Base-by-base conservation (phyloP, 352 stramenopile genomes). In the Globisporangium solare region DNA sequence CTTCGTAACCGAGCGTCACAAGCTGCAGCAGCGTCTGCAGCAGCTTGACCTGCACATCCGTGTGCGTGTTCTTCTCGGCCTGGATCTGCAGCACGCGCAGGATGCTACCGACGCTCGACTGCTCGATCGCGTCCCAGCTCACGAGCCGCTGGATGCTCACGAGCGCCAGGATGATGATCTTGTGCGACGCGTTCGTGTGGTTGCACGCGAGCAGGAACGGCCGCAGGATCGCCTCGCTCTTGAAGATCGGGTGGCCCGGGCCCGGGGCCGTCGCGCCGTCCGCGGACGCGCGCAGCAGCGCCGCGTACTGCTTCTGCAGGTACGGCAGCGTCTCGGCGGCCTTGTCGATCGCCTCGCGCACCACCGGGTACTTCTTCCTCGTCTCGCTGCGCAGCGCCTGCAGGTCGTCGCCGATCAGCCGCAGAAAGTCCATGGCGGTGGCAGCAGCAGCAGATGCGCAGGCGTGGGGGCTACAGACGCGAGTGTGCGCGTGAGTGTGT, bases 191-290 rank as follows among this genome's bases (percentile, higher is more conserved):
- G 64, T 97, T 98, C 39, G 93, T 91, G 87, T 99, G 96, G 79
- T 99, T 99, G 56, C 94, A 97, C 35, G 94, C 94, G 47, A 99
- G 71, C 31, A 99, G 68, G 67, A 99, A 99, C 0, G 97, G 97
- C 60, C 95, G 88, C 53, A 99, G 70, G 39, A 99, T 76, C 63
- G 96, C 94, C 66, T 98, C 93, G 57, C 84, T 95, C 72, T 95
- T 92, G 68, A 98, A 98, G 7, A 98, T 63, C 35, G 79, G 67
- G 42, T 97, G 95, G 21, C 90, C 93, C 0, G 92, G 92, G 37
- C 96, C 91, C 10, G 87, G 91, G n/a, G 82, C 73, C 27, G 68
- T 70, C 7, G 47, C 53, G 57, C 91, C 74, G 21, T 35, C 27
- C 27, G 27, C 27, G 27, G 27, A 35, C 27, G 81, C 73, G 60